Conservation (phyloP, 192 early-diverging fungal genomes). For the Lunasporangiospora selenospora region DNA sequence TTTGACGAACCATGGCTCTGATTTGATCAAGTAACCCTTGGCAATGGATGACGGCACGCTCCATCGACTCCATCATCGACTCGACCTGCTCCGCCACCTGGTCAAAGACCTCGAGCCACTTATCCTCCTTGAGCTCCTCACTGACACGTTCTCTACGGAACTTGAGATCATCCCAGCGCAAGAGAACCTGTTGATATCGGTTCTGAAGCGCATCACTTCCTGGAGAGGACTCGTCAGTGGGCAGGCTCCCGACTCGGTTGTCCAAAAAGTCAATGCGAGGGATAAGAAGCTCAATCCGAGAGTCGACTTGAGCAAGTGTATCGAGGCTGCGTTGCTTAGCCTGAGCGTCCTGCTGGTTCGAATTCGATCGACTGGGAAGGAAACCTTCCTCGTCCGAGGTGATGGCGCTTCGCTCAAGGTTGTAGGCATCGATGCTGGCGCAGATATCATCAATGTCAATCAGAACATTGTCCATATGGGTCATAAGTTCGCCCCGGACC, state of each 20-base stretch:
- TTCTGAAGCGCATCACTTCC: conserved; percentile 40
- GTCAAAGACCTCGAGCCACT: conserved; percentile 61
- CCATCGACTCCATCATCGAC: conserved; percentile 63
- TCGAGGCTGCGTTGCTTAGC: conserved; percentile 37
- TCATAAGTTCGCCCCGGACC: conserved; percentile 32
- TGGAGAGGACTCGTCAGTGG: conserved; percentile 19
- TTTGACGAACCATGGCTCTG: conserved; percentile 39
- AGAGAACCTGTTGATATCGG: conserved; percentile 45
- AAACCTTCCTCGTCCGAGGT: conserved; percentile 42
- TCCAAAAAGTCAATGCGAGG: conserved; percentile 54
- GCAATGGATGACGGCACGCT: conserved; percentile 60
- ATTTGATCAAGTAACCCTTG: conserved; percentile 45
- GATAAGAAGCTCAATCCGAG: conserved; percentile 57
- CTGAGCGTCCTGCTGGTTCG: conserved; percentile 17
- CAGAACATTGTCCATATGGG: conserved; percentile 38
- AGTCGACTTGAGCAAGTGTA: conserved; percentile 57
- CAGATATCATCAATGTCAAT: conserved; percentile 36
- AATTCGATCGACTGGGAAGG: conserved; percentile 15
- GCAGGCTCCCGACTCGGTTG: conserved; percentile 38
- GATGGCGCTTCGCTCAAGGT: conserved; percentile 44
- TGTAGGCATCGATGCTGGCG: conserved; percentile 35
- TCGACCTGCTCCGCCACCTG: conserved; percentile 61
- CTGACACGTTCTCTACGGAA: conserved; percentile 62
- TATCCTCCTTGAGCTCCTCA: conserved; percentile 65
- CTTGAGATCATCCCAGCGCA: conserved; percentile 59